Base-by-base conservation (phyloP, 2,329 filamentous ascomycete genomes). In the Fusarium acutatum region DNA sequence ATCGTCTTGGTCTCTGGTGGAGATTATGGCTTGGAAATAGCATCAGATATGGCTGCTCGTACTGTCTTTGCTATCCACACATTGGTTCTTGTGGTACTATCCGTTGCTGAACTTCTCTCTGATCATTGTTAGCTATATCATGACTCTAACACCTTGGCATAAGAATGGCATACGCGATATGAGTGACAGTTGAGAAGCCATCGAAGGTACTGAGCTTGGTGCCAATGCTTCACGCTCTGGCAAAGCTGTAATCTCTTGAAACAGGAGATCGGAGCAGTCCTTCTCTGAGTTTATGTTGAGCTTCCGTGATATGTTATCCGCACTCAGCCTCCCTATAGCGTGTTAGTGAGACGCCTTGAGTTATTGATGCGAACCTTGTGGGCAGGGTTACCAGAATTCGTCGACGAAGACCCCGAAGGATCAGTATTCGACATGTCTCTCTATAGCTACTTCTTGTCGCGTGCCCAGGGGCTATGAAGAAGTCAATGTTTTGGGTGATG, bases 31-130 rank as follows among this genome's bases (percentile, higher is more conserved):
- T 67, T 63, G 9, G 74, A 73, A 7, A 77, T 30, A 3, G 77
- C 74, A 10, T 74, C 72, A 15, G 74, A 67, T 75, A 81, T 80
- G 35, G 79, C 80, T 9, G 77, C 60, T 10, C 78, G 77, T 34
- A 81, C 78, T 14, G 80, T 81, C 43, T 73, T 77, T 38, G 78
- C 76, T 60, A 82, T 80, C 74, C 78, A 76, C 18, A 78, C 76
- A 60, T 82, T 81, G 9, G 76, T 81, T 22, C 43, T 61, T 6
- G 74, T 68, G 6, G 72, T 69, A 5, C 69, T 70, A 18, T 72
- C 67, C 1, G 32, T 26, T 7, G 53, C 47, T 5, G 57, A 47
- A 9, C 65, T 28, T 20, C n/a, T 58, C 6, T 44, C 69, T 73
- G 10, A 0, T 5, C 8, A 1, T 9, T 10, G 30, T 77, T 22